Conservation (phyloP, 768 basidiomycete genomes). For the Daedalea quercina region DNA sequence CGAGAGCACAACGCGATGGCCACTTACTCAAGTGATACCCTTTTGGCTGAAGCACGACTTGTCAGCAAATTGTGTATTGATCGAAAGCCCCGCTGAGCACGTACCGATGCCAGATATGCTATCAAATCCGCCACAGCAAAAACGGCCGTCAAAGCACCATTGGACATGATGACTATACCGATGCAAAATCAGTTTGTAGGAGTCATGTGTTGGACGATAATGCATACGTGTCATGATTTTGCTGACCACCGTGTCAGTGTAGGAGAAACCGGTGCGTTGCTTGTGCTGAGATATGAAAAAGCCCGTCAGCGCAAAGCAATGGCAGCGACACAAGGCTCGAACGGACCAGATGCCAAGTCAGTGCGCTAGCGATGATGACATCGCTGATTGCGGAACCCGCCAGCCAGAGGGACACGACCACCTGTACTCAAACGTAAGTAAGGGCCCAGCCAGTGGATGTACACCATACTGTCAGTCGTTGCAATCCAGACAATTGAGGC, state of each 20-base stretch:
- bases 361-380: constrained; percentile 35
- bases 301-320: too few species aligned
- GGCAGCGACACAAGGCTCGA: background rate
- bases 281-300: constrained; percentile 27
- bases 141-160: constrained; percentile 31
- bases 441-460: background rate
- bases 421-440: background rate
- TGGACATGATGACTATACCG: constrained; percentile 31
- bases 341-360: constrained; percentile 36
- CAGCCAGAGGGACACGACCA: constrained; percentile 35
- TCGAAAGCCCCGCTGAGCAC: background rate
- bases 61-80: background rate
- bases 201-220: background rate
- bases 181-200: background rate
- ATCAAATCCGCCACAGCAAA: constrained; percentile 27
- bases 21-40: background rate
- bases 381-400: constrained; percentile 38
- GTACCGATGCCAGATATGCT: background rate
- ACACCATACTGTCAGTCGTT: background rate
- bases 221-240: constrained; percentile 24
- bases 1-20: too few species aligned
- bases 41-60: background rate
- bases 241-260: constrained; percentile 31
- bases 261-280: constrained; percentile 28
- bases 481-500: constrained; percentile 18